These are phyloP conservation scores for Phlegmacium glaucopus DNA, from an alignment of 768 basidiomycete species.

Conservation along the genomic window DNA sequence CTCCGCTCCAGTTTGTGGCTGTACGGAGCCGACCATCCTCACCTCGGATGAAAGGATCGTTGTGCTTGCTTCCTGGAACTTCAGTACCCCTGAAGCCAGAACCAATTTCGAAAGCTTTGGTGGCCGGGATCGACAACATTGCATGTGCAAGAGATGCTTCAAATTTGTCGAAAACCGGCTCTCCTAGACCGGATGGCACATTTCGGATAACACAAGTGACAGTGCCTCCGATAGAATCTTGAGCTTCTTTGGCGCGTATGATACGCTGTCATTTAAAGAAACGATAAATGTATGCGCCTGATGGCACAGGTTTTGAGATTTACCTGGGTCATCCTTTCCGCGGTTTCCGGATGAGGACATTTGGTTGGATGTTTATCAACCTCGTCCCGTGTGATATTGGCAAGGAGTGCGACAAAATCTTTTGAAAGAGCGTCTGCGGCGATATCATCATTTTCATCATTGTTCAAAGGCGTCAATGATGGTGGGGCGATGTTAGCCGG, in stretches of 20 bases:
- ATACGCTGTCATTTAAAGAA: slow-evolving; percentile 60
- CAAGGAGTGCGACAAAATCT: slow-evolving; percentile 79
- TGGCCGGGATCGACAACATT: slow-evolving; percentile 98
- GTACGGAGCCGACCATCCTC: slow-evolving; percentile 77
- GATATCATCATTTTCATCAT: slow-evolving; percentile 55
- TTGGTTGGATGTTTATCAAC: slow-evolving; percentile 86
- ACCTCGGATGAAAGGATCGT: slow-evolving; percentile 77
- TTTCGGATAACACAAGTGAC: slow-evolving; percentile 95
- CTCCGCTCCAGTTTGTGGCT: slow-evolving; percentile 92
- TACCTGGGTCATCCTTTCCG: slow-evolving; percentile 88
- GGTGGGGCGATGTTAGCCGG: slow-evolving; percentile 48
- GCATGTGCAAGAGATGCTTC: slow-evolving; percentile 95
- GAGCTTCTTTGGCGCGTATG: slow-evolving; percentile 83
- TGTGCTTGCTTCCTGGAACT: slow-evolving; percentile 90
- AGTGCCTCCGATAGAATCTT: slow-evolving; percentile 97
- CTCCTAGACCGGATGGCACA: slow-evolving; percentile 88
- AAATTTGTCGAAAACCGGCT: slow-evolving; percentile 98
- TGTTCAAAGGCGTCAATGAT: slow-evolving; percentile 29
- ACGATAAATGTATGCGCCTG: neutral
- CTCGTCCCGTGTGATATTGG: slow-evolving; percentile 77
- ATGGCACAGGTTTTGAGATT: slow-evolving; percentile 6
- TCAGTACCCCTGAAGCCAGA: slow-evolving; percentile 95
- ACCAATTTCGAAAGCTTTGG: slow-evolving; percentile 97
- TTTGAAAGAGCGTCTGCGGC: slow-evolving; percentile 73
- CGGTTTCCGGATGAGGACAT: slow-evolving; percentile 88